Evolutionary conservation across 108 stramenopile species (phyloP), one percentile per base, ranked within the genome.

Genomic region (Cyclotella baltica): DNA sequence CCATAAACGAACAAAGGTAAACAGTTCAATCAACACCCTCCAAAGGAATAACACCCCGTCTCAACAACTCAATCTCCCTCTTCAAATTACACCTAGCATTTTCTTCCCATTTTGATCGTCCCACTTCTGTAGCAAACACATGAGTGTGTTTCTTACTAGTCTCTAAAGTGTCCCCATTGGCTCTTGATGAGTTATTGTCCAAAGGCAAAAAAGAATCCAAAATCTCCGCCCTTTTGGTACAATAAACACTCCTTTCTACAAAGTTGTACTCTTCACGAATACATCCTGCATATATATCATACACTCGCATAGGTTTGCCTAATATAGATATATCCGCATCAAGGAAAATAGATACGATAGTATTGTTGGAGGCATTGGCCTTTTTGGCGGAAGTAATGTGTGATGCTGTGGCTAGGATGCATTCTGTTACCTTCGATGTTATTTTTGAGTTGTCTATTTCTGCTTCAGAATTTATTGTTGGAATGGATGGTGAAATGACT

Each of bases 311-410:
- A 25, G 72, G 47, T 62, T 92, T 92, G 25, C 89, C 94, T 40
- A 95, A 67, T 11, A 95, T 91, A 25, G 94, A 83, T 84, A 95
- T 89, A 78, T 95, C 94, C 10, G 91, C 83, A 75, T 95, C 94
- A 62, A 95, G 81, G 72, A 95, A 93, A 38, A 74, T 51, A 1
- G 77, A 73, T 34, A 87, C 70, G 0, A 51, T 51, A 27, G 13
- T 53, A 64, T 83, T 58, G 34, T 75, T 37, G 18, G 58, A 20
- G 51, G 67, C 27, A 43, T 76, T 67, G 22, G 77, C 77, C 68
- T 61, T 19, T 36, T 18, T 34, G 19, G 79, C 72, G 53, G 62
- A 75, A 29, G 38, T 3, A 20, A 70, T 71, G 53, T 86, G 86
- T 51, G 59, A 58, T 57, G 75, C 79, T 15, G 78, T 86, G 36